Evolutionary conservation across 2,329 filamentous ascomycete genomes (phyloP).

Genomic region (Pleurostoma richardsiae): DNA sequence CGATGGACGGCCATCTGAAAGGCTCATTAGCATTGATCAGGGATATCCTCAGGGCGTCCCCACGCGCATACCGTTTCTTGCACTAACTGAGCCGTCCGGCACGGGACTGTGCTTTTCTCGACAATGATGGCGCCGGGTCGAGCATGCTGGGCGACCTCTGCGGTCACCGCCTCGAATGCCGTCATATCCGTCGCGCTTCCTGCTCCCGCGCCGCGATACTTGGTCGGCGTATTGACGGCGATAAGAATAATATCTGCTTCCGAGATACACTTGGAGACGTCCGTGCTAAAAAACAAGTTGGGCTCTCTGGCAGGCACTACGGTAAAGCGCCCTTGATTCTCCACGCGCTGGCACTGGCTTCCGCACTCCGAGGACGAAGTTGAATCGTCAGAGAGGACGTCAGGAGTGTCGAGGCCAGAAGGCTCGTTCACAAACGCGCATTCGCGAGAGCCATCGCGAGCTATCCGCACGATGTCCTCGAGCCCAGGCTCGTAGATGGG

Average conservation of each 20-base stretch:
- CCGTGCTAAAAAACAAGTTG: conserved; percentile 71
- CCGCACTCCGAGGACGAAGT: conserved; percentile 22
- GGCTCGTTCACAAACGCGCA: conserved; percentile 34
- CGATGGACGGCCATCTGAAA: conserved; percentile 50
- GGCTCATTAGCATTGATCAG: neutral
- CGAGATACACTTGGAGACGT: conserved; percentile 55
- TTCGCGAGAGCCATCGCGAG: conserved; percentile 51
- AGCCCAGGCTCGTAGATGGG: conserved; percentile 75
- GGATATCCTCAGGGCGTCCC: neutral
- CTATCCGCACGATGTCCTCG: conserved; percentile 59
- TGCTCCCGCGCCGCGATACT: conserved; percentile 62
- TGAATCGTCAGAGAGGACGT: conserved; percentile 22
- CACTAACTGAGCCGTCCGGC: conserved; percentile 66
- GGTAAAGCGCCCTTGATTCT: conserved; percentile 16
- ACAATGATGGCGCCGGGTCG: conserved; percentile 67
- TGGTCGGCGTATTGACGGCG: conserved; percentile 76
- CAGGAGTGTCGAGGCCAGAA: conserved; percentile 17
- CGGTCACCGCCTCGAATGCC: conserved; percentile 64
- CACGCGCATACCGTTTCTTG: conserved; percentile 54
- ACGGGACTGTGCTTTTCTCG: conserved; percentile 78
- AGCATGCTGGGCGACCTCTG: conserved; percentile 62
- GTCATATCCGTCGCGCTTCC: conserved; percentile 70
- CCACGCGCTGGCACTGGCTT: conserved; percentile 15
- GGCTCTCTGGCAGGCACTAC: conserved; percentile 40
- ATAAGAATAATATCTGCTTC: conserved; percentile 71